These are phyloP conservation scores for Xylaria hypoxylon DNA, from an alignment of 2,329 filamentous ascomycete genomes.

Conservation along the genomic window DNA sequence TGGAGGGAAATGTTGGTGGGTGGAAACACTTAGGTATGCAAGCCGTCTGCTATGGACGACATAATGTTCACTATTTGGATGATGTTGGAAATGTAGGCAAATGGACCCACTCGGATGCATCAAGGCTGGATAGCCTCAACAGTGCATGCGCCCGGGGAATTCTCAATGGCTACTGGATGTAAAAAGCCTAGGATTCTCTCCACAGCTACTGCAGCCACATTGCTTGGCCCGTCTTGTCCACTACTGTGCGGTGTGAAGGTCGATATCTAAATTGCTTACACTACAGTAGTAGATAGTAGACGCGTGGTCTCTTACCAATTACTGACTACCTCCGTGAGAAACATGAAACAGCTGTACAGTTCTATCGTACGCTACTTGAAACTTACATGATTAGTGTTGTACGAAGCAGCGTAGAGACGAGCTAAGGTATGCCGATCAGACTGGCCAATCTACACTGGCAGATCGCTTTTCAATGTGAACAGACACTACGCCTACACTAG, in stretches of 20 bases:
- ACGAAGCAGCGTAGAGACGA: neutral
- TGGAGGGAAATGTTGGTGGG: neutral
- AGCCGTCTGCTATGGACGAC: neutral
- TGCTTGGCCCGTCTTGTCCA: slow-evolving; percentile 19
- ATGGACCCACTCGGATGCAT: slow-evolving; percentile 23
- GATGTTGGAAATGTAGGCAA: slow-evolving; percentile 30
- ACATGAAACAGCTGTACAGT: slow-evolving; percentile 8
- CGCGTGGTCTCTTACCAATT: neutral
- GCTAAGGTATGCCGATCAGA: slow-evolving; percentile 9
- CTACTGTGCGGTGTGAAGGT: slow-evolving; percentile 11
- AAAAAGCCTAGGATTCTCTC: slow-evolving; percentile 17
- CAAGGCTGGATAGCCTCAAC: slow-evolving; percentile 36
- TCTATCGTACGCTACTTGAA: too few species aligned
- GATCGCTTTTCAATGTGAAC: slow-evolving; percentile 40
- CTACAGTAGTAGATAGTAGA: neutral
- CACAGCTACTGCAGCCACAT: slow-evolving; percentile 32
- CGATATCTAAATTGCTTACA: neutral
- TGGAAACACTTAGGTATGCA: slow-evolving; percentile 5
- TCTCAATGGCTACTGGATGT: slow-evolving; percentile 24
- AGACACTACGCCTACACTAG: too few species aligned
- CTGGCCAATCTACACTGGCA: slow-evolving; percentile 37
- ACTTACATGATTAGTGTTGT: neutral
- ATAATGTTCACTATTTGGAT: slow-evolving; percentile 19
- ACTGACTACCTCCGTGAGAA: neutral
- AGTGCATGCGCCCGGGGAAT: slow-evolving; percentile 16